phyloP scores from a whole-genome alignment of 306 rosid species.

The Cajanus cajan region DNA sequence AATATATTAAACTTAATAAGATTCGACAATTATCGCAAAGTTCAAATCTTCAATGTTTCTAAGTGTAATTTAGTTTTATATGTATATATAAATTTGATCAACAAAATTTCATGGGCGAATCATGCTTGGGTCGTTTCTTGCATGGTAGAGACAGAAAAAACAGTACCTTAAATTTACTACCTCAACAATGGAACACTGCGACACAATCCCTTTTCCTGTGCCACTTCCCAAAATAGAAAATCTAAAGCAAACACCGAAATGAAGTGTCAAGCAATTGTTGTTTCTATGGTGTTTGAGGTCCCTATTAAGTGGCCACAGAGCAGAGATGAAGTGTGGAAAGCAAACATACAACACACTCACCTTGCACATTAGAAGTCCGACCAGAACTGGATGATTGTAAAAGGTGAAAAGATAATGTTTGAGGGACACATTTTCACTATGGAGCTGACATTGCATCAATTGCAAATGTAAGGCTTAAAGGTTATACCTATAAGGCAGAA shows the following conservation, averaged over 20 bases:
- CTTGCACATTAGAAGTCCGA: slow-evolving; percentile 49
- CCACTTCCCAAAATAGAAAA: slow-evolving; percentile 37
- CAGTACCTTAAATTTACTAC: slow-evolving; percentile 34
- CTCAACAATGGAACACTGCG: slow-evolving; percentile 27
- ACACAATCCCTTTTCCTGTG: slow-evolving; percentile 14
- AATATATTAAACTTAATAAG: too few relatives aligned
- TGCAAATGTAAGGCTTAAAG: slow-evolving; percentile 38
- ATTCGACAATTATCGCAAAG: too few relatives aligned
- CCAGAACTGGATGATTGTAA: too few relatives aligned
- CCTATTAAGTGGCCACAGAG: slow-evolving; percentile 47
- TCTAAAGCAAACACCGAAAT: slow-evolving; percentile 27
- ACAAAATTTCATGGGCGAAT: too few relatives aligned
- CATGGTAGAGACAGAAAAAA: too few relatives aligned
- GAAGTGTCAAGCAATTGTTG: neutral
- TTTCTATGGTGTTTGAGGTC: slow-evolving; percentile 27
- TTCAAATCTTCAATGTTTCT: too few relatives aligned
- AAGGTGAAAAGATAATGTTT: slow-evolving; percentile 43
- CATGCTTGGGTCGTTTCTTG: too few relatives aligned
- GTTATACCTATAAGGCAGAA: neutral
- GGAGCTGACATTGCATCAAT: slow-evolving; percentile 49
- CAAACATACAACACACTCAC: slow-evolving; percentile 44
- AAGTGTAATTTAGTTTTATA: too few relatives aligned
- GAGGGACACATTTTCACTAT: slow-evolving; percentile 44
- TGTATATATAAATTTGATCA: too few relatives aligned
- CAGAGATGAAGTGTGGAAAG: slow-evolving; percentile 50